These are phyloP conservation scores for Chaetomidium leptoderma DNA, from an alignment of 495 filamentous ascomycete species.

Conservation along the genomic window DNA sequence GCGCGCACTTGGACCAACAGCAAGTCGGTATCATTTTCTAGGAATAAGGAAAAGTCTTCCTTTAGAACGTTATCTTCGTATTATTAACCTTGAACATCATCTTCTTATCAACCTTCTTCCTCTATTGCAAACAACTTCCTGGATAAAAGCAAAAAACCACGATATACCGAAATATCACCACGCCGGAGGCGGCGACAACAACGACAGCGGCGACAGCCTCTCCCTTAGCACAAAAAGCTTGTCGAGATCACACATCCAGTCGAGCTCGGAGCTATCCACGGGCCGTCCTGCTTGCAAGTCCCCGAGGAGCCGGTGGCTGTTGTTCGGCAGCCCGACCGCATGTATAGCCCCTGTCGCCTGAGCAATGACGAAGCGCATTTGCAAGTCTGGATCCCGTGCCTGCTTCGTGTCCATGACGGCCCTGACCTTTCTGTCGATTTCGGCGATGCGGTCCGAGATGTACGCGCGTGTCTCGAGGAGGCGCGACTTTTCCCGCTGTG, in stretches of 20 bases:
- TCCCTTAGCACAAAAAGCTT: background rate
- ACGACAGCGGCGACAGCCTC: background rate
- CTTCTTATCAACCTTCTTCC: no score
- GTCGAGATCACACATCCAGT: background rate
- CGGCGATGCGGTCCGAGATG: background rate
- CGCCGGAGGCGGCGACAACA: background rate
- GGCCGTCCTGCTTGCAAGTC: no score
- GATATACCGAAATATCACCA: no score
- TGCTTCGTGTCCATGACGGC: background rate
- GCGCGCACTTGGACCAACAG: no score
- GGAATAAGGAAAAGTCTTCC: no score
- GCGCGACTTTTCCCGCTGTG: slow-evolving; percentile 5
- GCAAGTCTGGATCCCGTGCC: background rate
- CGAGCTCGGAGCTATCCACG: background rate
- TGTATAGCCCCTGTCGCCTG: background rate
- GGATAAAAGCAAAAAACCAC: no score
- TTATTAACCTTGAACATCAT: no score
- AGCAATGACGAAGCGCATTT: background rate
- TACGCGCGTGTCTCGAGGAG: background rate
- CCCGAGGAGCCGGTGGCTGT: no score
- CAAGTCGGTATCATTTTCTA: no score
- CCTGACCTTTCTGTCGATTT: background rate
- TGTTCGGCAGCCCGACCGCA: background rate
- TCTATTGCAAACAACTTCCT: no score
- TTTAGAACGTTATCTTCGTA: no score